A percentile compares a stretch with the other conserved stretches of the same genome.
These are phyloP conservation scores for Cryphonectria nitschkei DNA, from an alignment of 2,329 filamentous ascomycete genomes.

Conservation along the genomic window DNA sequence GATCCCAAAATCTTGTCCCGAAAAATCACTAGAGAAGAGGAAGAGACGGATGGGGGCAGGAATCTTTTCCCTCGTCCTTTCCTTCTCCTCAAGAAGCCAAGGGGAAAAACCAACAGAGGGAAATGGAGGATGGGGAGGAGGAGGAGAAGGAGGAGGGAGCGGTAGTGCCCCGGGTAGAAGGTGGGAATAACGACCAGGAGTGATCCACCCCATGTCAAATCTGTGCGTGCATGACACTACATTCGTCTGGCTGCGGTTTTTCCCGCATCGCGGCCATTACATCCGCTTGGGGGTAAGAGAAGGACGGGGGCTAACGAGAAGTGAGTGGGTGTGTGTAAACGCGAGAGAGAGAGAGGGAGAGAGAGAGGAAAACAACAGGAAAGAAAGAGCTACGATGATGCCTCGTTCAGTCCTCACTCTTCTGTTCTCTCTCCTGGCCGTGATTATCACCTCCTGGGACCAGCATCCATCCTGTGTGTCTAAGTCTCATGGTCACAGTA, in stretches of 20 bases:
- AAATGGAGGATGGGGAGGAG: no score
- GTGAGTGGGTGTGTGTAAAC: no score
- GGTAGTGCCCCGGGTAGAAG: not conserved
- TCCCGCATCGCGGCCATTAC: not conserved
- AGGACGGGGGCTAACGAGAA: not conserved
- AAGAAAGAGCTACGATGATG: not conserved
- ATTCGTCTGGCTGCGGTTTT: not conserved
- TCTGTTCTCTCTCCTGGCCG: not conserved
- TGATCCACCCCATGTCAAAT: not conserved
- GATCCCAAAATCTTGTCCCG: not conserved
- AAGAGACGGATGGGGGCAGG: not conserved
- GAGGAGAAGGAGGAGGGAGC: not conserved
- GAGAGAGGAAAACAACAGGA: no score
- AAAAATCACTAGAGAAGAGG: not conserved
- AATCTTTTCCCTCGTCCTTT: not conserved
- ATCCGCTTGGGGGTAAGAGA: not conserved
- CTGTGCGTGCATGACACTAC: constrained; percentile 1
- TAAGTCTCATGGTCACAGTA: not conserved
- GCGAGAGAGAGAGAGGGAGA: not conserved
- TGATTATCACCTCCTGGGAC: not conserved
- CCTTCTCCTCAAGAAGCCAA: not conserved
- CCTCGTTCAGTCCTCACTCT: not conserved
- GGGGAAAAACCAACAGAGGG: no score
- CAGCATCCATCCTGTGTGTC: not conserved
- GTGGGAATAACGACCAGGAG: constrained; percentile 15